phyloP scores from a whole-genome alignment of 1,284 basidiomycete species.

The Mycosarcoma mackinlayi region DNA sequence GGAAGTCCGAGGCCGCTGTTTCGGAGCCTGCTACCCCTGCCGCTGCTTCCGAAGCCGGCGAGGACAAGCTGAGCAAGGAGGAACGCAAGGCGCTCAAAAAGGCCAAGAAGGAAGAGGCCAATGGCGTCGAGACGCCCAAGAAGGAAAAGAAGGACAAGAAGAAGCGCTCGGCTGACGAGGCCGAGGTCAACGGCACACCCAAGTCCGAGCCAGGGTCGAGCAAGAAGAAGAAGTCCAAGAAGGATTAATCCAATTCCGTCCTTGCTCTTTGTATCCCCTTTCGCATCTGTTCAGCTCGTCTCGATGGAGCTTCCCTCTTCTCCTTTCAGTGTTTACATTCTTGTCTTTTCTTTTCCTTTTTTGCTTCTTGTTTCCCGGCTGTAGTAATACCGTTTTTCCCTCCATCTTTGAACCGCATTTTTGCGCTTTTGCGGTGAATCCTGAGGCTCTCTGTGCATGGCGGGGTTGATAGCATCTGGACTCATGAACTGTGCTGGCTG shows the following conservation, averaged over 20 bases:
- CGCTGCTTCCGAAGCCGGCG: slow-evolving; percentile 73
- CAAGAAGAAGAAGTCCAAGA: slow-evolving; percentile 64
- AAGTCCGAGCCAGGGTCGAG: slow-evolving; percentile 49
- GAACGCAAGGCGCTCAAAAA: slow-evolving; percentile 55
- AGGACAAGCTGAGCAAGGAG: slow-evolving; percentile 56
- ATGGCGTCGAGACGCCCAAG: slow-evolving; percentile 42
- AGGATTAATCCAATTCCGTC: slow-evolving; percentile 29
- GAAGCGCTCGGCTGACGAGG: slow-evolving; percentile 53
- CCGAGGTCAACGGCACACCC: slow-evolving; percentile 49
- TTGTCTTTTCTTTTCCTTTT: neutral
- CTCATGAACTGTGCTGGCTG: no score
- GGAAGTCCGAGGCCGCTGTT: slow-evolving; percentile 35
- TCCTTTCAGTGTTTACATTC: no score
- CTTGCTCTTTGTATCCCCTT: neutral
- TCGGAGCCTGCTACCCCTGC: slow-evolving; percentile 44
- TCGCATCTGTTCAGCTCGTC: no score
- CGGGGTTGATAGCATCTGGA: no score
- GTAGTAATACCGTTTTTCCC: slow-evolving; percentile 31
- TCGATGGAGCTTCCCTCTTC: no score
- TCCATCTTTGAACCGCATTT: no score
- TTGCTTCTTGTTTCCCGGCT: slow-evolving; percentile 9
- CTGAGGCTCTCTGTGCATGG: no score
- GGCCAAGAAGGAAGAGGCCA: slow-evolving; percentile 50
- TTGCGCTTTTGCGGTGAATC: no score
- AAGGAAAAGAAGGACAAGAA: slow-evolving; percentile 65